A percentile compares a stretch with the other conserved stretches of the same genome.
phyloP scores from a whole-genome alignment of 192 early-diverging fungal genomes.

The Gamsiella multidivaricata region DNA sequence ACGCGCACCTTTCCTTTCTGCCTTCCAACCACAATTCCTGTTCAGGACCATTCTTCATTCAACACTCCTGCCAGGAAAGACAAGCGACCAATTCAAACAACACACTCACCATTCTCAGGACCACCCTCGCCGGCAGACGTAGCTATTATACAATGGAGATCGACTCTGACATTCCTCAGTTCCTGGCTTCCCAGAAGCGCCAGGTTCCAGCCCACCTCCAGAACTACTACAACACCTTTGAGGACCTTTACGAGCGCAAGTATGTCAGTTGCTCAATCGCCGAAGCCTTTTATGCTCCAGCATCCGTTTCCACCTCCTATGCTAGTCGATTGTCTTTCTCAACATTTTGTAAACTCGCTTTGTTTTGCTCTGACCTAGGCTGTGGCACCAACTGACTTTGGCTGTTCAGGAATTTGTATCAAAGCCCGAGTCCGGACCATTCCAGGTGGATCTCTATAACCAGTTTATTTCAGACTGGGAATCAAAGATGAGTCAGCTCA shows the following conservation, averaged over 20 bases:
- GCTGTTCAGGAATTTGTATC: constrained; percentile 82
- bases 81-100: background rate
- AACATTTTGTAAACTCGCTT: background rate
- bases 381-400: constrained; percentile 98
- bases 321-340: no score
- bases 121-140: background rate
- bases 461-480: constrained; percentile 96
- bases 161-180: constrained; percentile 81
- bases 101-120: background rate
- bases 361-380: constrained; percentile 58
- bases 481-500: constrained; percentile 94
- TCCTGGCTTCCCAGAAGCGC: constrained; percentile 72
- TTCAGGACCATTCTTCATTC: background rate
- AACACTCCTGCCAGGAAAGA: background rate
- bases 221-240: constrained; percentile 85
- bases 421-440: constrained; percentile 78
- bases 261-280: constrained; percentile 59
- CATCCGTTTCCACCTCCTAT: no score
- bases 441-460: constrained; percentile 86
- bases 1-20: background rate
- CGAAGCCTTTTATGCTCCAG: no score
- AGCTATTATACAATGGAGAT: constrained; percentile 69
- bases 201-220: constrained; percentile 77
- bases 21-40: background rate
- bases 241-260: constrained; percentile 96